Conservation (phyloP, 2,329 filamentous ascomycete species). For the Alternaria hordeiaustralica region DNA sequence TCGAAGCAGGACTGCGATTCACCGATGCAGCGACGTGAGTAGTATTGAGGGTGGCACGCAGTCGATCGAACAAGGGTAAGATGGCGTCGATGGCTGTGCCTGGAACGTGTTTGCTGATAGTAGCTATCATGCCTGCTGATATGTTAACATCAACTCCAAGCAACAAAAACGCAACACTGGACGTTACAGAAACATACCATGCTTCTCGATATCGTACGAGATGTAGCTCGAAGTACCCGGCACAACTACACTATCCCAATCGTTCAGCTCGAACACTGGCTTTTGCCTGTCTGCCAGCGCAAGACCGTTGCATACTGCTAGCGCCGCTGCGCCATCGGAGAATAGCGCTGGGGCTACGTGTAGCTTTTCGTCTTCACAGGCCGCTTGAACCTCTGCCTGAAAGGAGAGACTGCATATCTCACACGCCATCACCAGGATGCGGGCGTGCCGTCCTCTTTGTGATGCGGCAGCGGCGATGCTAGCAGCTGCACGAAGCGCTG, state of each 20-base stretch:
- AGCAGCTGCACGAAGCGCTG: slow-evolving; percentile 56
- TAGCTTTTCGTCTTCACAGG: slow-evolving; percentile 57
- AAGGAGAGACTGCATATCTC: slow-evolving; percentile 62
- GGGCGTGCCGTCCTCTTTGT: slow-evolving; percentile 64
- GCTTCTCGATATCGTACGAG: slow-evolving; percentile 69
- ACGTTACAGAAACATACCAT: slow-evolving; percentile 53
- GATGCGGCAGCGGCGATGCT: slow-evolving; percentile 70
- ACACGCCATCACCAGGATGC: slow-evolving; percentile 69
- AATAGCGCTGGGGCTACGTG: slow-evolving; percentile 72
- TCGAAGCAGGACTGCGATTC: slow-evolving; percentile 49
- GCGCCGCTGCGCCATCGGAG: slow-evolving; percentile 72
- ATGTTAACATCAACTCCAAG: background rate
- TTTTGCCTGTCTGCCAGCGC: slow-evolving; percentile 49
- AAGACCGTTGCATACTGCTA: slow-evolving; percentile 69
- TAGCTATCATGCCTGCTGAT: slow-evolving; percentile 26
- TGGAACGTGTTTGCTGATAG: slow-evolving; percentile 32
- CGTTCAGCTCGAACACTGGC: slow-evolving; percentile 65
- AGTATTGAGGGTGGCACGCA: background rate
- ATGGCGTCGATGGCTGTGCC: slow-evolving; percentile 23
- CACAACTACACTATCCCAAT: slow-evolving; percentile 69
- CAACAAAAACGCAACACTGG: background rate
- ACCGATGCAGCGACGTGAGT: slow-evolving; percentile 43
- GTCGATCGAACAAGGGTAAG: slow-evolving; percentile 43
- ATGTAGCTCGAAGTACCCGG: slow-evolving; percentile 68
- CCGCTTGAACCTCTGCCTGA: slow-evolving; percentile 69